Base-by-base conservation (phyloP, 768 basidiomycete genomes). In the Artomyces pyxidatus region DNA sequence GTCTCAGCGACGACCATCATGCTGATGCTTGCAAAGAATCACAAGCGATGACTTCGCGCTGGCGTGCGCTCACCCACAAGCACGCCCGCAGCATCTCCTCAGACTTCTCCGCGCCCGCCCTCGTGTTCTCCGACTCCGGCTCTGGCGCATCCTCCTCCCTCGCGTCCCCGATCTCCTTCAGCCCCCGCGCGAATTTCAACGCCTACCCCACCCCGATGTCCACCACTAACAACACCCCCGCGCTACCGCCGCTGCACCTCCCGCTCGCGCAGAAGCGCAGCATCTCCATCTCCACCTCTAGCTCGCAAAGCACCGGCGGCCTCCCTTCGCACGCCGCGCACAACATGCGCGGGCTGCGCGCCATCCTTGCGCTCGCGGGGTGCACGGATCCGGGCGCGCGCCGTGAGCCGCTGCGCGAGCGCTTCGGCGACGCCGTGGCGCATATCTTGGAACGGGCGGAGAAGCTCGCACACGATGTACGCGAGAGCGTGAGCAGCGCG, bases 11-110 rank as follows among this genome's bases (percentile, higher is more conserved):
- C 12, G 17, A 22, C 28, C 17, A 27, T 38, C 17, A 12, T 22
- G 16, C 12, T 22, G 17, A 7, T 16, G 29, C 51, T 12, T 23
- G 32, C 32, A 54, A n/a, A 68, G 67, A 68, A 55, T 63, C 65
- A 1, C 65, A 66, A 48, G 60, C 65, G n/a, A 66, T 62, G 6
- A 61, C 65, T 21, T 62, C 67, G 11, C 62, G 66, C 17, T 68
- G 67, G 67, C 62, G 67, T 28, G 64, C 63, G 1, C 60, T 68
- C 40, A 66, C 65, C 3, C 63, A 67, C 47, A 57, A 51, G 45
- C 60, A 67, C 28, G 54, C 63, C 11, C 63, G 62, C 23, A 49
- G 37, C 25, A 43, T 52, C 16, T 11, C 51, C 14, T 52, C 59
- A 6, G 46, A 52, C 1, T 57, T 57, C 26, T 51, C 53, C 9